These are phyloP conservation scores for Colletotrichum neosansevieriae DNA, from an alignment of 2,329 filamentous ascomycete species.

Conservation along the genomic window DNA sequence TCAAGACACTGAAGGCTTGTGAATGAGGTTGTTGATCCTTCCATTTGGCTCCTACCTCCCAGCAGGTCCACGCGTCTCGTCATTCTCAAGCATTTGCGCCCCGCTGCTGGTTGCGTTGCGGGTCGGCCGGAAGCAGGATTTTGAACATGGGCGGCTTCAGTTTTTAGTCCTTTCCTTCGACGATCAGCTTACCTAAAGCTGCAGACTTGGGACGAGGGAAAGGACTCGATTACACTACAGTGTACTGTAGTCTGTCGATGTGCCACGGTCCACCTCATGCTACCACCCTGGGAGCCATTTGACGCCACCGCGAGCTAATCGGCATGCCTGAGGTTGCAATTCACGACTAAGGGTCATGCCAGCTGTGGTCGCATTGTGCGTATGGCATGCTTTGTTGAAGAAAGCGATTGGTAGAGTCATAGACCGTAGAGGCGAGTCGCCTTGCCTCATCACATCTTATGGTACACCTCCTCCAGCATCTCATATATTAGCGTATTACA, in stretches of 20 bases:
- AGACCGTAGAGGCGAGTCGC: too few species aligned
- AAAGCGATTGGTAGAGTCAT: background rate
- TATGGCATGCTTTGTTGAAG: background rate
- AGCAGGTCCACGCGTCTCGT: background rate
- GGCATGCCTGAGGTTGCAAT: background rate
- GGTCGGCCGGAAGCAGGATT: conserved; percentile 30
- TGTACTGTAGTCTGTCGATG: too few species aligned
- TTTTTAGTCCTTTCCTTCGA: background rate
- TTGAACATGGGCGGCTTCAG: background rate
- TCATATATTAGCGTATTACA: too few species aligned
- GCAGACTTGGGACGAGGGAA: background rate
- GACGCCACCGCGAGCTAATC: background rate
- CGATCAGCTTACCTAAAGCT: background rate
- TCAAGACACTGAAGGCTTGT: too few species aligned
- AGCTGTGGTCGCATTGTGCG: background rate
- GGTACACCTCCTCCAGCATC: too few species aligned
- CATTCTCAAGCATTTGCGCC: too few species aligned
- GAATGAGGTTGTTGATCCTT: background rate
- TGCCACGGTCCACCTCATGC: background rate
- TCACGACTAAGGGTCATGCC: conserved; percentile 5
- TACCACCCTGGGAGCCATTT: background rate
- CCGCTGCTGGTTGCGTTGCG: background rate
- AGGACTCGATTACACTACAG: background rate
- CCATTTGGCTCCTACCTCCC: too few species aligned
- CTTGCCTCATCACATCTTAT: too few species aligned